Conservation (phyloP, 1,284 basidiomycete genomes). For the Coniophora puteana region DNA sequence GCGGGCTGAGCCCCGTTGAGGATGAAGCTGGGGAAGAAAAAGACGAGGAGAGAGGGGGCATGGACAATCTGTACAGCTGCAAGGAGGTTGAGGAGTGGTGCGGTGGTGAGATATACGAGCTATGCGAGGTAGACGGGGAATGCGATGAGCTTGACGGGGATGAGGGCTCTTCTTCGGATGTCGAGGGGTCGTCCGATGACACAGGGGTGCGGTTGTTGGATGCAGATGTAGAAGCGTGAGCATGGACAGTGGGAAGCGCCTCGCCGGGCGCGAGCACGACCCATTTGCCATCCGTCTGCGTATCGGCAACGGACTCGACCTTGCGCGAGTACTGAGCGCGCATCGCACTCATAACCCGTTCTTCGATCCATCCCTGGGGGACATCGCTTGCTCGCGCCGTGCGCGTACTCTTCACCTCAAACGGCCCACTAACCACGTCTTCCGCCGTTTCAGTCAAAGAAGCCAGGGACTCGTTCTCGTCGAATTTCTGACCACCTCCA, state of each 20-base stretch:
- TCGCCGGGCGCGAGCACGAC: slow-evolving; percentile 69
- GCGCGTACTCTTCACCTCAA: slow-evolving; percentile 51
- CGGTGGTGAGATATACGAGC: slow-evolving; percentile 28
- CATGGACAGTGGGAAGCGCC: slow-evolving; percentile 11
- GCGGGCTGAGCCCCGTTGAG: too few relatives aligned
- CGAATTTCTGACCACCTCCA: slow-evolving; percentile 11
- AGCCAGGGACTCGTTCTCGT: slow-evolving; percentile 15
- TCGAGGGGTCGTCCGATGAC: slow-evolving; percentile 14
- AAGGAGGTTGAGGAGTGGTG: slow-evolving; percentile 50
- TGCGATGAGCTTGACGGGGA: slow-evolving; percentile 23
- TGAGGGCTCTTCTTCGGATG: too few relatives aligned
- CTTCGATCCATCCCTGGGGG: slow-evolving; percentile 69
- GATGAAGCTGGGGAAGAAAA: too few relatives aligned
- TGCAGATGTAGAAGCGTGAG: too few relatives aligned
- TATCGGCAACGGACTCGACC: slow-evolving; percentile 59
- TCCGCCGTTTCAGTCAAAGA: too few relatives aligned
- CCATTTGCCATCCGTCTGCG: slow-evolving; percentile 81
- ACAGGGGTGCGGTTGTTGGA: slow-evolving; percentile 11
- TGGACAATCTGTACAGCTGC: slow-evolving; percentile 69
- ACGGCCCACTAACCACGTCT: slow-evolving; percentile 9
- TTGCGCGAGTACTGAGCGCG: slow-evolving; percentile 75
- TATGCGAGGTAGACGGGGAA: slow-evolving; percentile 17
- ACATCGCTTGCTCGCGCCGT: slow-evolving; percentile 66
- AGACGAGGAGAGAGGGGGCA: slow-evolving; percentile 50
- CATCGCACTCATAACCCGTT: slow-evolving; percentile 54